Evolutionary conservation across 2,329 filamentous ascomycete genomes (phyloP).

Genomic region (Monosporascus sp.): DNA sequence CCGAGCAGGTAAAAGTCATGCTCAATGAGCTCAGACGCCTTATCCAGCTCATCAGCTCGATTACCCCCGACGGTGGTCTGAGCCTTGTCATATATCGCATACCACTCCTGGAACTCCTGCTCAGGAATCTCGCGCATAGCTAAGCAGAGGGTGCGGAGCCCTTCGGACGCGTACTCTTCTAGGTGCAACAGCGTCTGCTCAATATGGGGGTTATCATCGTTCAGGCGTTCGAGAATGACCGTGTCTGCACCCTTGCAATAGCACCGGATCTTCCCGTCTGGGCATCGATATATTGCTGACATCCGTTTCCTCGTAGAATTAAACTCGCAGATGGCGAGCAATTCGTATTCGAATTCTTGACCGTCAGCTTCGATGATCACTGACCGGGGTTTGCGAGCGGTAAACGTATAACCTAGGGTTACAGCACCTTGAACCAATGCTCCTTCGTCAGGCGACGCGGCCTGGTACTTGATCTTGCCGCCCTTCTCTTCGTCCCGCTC

Average conservation of each 20-base stretch:
- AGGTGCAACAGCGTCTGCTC: conserved; percentile 89
- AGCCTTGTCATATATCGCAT: conserved; percentile 77
- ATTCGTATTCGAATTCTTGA: conserved; percentile 72
- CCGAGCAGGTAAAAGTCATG: conserved; percentile 86
- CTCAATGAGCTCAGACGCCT: conserved; percentile 93
- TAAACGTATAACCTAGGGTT: conserved; percentile 80
- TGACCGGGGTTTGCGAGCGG: conserved; percentile 79
- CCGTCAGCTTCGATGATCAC: conserved; percentile 79
- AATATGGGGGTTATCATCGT: conserved; percentile 76
- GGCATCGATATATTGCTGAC: conserved; percentile 95
- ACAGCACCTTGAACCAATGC: conserved; percentile 92
- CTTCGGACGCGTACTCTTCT: conserved; percentile 98
- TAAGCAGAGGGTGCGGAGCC: conserved; percentile 87
- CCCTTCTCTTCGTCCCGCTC: conserved; percentile 74
- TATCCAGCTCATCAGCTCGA: conserved; percentile 90
- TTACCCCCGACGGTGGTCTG: conserved; percentile 87
- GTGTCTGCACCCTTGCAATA: conserved; percentile 98
- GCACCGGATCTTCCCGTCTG: conserved; percentile 87
- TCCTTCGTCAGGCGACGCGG: conserved; percentile 93
- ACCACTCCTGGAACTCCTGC: conserved; percentile 83
- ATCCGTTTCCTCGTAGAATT: conserved; percentile 97
- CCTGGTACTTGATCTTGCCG: conserved; percentile 91
- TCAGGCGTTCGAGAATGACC: conserved; percentile 88
- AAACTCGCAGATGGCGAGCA: conserved; percentile 97
- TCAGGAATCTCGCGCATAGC: conserved; percentile 92